These are phyloP conservation scores for Corymbia citriodora DNA, from an alignment of 441 rosid species.

Conservation along the genomic window DNA sequence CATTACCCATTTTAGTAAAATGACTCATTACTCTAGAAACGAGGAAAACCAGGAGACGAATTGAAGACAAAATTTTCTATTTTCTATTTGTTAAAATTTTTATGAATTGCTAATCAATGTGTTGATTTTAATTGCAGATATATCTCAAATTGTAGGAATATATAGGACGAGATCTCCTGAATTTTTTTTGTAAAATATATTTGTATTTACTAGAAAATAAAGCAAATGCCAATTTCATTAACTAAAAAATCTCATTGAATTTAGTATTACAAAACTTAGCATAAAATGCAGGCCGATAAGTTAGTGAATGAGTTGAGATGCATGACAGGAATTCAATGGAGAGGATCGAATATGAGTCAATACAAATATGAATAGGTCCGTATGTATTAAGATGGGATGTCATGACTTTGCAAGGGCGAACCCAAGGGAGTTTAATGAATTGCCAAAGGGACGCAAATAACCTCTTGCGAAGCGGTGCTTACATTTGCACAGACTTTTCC, in stretches of 20 bases:
- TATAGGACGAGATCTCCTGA: background rate
- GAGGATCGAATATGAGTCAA: accelerated
- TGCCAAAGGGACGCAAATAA: background rate
- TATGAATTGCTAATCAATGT: background rate
- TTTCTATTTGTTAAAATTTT: no score
- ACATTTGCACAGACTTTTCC: background rate
- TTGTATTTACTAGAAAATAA: background rate
- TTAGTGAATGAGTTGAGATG: background rate
- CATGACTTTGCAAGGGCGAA: accelerated
- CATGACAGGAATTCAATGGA: no score
- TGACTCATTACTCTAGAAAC: background rate
- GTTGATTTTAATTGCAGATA: background rate
- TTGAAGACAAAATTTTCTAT: background rate
- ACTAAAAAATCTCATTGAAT: background rate
- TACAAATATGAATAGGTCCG: background rate
- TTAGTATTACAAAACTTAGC: background rate
- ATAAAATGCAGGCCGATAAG: background rate
- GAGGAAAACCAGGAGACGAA: background rate
- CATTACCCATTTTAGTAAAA: no score
- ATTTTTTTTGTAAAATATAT: no score
- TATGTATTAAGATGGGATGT: background rate
- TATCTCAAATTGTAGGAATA: background rate
- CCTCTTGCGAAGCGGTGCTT: background rate
- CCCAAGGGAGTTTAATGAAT: background rate
- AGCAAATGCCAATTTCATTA: background rate